Base-by-base conservation (phyloP, 495 filamentous ascomycete species). In the Copromyces sp. region DNA sequence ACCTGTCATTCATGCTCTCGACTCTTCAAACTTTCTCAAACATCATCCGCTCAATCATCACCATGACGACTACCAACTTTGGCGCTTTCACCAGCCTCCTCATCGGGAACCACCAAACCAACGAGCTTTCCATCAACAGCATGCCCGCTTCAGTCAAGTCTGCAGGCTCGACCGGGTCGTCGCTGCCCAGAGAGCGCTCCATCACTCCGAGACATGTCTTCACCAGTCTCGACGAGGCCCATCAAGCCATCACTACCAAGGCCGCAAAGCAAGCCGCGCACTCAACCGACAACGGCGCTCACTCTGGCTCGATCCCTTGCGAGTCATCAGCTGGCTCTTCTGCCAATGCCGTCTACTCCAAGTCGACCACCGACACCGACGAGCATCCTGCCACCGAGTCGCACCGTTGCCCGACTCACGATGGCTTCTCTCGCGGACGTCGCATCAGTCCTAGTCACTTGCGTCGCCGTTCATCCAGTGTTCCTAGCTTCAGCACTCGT, bases 241-340 rank as follows among this genome's bases (percentile, higher is more conserved):
- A 77, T 42, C 70, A 75, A 65, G 76, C 79, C 40, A 81, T 81
- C 71, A 81, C 72, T 3, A 74, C 74, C 35, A 74, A 68, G 32
- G 14, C 69, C 42, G 73, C 68, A 12, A 70, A 70, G 42, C 74
- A 71, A 8, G 53, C 29, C 14, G 53, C 53, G 14, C 29, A 37
- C 53, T 14, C 14, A 14, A 65, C 29, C 5, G 14, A 35, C 29
- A 35, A 65, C 53, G 53, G 29, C 53, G 53, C 53, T 17, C 29
- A 65, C 29, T 16, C 53, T 65, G 53, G 4, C 53, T 65, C 6
- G 14, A 65, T 65, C 7, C 53, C 53, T 17, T 7, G 24, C 53
- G 53, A 65, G 53, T 72, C 69, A 6, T 72, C 70, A 14, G 38
- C 77, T 39, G 14, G 8, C 20, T 74, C 74, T 9, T 75, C 70